These are phyloP conservation scores for Hexamita inflata DNA, from an alignment of 208 protist species.

Conservation along the genomic window DNA sequence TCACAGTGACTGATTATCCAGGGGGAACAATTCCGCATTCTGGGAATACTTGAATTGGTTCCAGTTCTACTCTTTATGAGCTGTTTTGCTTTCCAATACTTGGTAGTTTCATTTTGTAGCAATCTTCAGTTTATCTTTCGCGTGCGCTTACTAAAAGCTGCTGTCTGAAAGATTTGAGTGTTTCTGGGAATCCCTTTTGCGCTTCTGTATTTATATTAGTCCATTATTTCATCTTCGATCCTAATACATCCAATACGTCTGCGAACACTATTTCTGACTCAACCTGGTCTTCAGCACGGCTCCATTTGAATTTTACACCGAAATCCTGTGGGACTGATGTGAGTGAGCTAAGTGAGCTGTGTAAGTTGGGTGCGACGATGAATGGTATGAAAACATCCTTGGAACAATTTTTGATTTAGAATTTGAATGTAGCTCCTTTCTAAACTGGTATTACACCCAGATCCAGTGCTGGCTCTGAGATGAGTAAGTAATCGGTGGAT, in stretches of 20 bases:
- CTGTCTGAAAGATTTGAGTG: too few relatives aligned
- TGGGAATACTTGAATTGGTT: background rate
- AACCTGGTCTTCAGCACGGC: background rate
- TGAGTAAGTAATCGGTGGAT: conserved; percentile 18
- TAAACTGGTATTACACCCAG: background rate
- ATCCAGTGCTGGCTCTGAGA: conserved; percentile 17
- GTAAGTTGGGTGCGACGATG: background rate
- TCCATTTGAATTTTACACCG: background rate
- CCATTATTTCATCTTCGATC: too few relatives aligned
- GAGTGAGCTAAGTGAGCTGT: background rate
- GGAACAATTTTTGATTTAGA: conserved; percentile 18
- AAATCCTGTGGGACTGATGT: background rate
- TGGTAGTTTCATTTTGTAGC: too few relatives aligned
- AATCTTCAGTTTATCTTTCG: too few relatives aligned
- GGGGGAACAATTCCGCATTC: conserved; percentile 8
- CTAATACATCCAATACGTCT: background rate
- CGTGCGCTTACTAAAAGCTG: too few relatives aligned
- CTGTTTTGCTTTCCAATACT: too few relatives aligned
- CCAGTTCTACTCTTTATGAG: too few relatives aligned
- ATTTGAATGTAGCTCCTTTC: background rate
- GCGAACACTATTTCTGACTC: background rate
- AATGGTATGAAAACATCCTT: background rate
- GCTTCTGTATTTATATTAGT: too few relatives aligned
- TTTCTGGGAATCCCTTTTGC: too few relatives aligned
- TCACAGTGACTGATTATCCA: background rate